Conservation (phyloP, 306 rosid genomes). For the Cucumis cinereus region DNA sequence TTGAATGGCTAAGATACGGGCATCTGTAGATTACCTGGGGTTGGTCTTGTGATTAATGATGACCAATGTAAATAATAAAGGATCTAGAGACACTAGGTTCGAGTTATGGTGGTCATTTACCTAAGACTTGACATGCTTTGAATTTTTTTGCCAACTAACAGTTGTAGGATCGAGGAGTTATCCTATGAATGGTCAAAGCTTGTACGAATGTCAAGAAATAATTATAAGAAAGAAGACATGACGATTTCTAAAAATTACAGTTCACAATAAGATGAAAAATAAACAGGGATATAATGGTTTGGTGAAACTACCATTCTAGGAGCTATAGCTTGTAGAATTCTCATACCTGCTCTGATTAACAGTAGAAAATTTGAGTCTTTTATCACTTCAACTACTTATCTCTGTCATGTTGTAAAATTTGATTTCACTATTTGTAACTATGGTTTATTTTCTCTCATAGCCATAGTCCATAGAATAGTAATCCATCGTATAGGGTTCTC, state of each 20-base stretch:
- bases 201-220: neutral
- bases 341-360: no score
- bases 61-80: neutral
- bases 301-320: neutral
- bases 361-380: no score
- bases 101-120: neutral
- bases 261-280: neutral
- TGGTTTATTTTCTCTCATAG: no score
- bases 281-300: neutral
- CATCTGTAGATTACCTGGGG: neutral
- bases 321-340: neutral
- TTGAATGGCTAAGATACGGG: neutral
- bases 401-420: no score
- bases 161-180: neutral
- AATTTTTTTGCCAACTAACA: neutral
- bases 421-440: no score
- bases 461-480: no score
- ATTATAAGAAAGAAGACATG: neutral
- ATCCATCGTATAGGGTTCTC: no score
- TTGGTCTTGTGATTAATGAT: neutral
- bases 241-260: neutral
- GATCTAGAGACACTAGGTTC: neutral
- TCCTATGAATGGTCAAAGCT: neutral
- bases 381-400: no score
- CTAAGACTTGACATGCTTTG: neutral